These are phyloP conservation scores for Chalciporus piperatoides DNA, from an alignment of 1,284 basidiomycete genomes.

Conservation along the genomic window DNA sequence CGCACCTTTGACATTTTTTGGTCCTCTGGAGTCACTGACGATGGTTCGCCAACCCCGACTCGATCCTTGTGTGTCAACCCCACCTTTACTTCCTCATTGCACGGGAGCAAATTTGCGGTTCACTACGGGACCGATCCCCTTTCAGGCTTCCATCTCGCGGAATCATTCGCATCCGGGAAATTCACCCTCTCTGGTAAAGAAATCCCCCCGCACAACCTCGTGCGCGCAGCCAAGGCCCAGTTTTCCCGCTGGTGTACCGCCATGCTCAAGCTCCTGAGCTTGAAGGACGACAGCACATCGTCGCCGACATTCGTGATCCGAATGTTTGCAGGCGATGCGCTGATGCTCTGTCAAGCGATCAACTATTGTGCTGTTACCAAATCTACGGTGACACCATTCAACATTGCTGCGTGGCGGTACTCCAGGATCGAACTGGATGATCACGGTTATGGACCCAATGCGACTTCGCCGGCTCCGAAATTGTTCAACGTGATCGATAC, in stretches of 20 bases:
- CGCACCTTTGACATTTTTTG: conserved; percentile 37
- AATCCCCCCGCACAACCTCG: conserved; percentile 9
- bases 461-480: conserved; percentile 31
- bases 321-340: conserved; percentile 34
- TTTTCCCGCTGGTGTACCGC: conserved; percentile 27
- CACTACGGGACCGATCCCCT: conserved; percentile 49
- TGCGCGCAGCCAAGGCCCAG: conserved; percentile 19
- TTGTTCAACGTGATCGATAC: conserved; percentile 53
- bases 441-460: conserved; percentile 31
- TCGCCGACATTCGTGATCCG: conserved; percentile 25
- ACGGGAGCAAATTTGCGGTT: conserved; percentile 41
- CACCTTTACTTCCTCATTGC: conserved; percentile 43
- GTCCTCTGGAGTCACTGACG: conserved; percentile 41
- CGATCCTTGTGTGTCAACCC: conserved; percentile 40
- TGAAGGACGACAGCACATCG: conserved; percentile 13
- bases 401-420: conserved; percentile 33
- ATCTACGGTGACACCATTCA: conserved; percentile 15
- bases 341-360: conserved; percentile 31
- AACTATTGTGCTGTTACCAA: conserved; percentile 10
- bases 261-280: conserved; percentile 13
- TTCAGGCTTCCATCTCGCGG: conserved; percentile 44
- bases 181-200: neutral
- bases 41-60: conserved; percentile 15
- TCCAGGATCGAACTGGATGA: conserved; percentile 34
- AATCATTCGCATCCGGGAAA: conserved; percentile 28